Evolutionary conservation across 202 grass and related monocot genomes (phyloP).

Genomic region (Zizania palustris): DNA sequence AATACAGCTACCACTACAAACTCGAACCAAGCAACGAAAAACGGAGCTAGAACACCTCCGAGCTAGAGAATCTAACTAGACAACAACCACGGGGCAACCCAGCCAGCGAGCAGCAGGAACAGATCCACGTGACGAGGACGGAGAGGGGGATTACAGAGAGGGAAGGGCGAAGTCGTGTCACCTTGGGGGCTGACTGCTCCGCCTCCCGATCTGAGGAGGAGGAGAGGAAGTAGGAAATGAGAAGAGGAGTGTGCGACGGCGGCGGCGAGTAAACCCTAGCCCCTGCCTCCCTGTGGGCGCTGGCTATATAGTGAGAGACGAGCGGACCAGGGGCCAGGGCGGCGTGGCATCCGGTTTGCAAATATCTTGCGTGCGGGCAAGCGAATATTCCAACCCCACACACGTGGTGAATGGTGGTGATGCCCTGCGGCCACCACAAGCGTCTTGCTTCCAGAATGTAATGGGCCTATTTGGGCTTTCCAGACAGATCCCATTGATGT

Average conservation of each 20-base stretch:
- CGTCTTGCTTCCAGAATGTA: no score
- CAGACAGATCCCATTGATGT: no score
- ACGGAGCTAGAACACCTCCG: no score
- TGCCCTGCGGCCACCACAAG: no score
- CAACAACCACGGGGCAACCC: no score
- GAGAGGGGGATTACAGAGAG: not conserved
- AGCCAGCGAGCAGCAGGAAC: no score
- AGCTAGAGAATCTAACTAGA: no score
- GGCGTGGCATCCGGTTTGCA: no score
- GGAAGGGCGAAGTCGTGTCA: not conserved
- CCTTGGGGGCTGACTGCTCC: not conserved
- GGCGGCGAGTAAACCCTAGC: conserved; percentile 21
- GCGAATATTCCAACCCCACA: not conserved
- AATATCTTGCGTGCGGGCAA: not conserved
- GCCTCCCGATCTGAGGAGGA: conserved; percentile 15
- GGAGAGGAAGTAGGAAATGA: not conserved
- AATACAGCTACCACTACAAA: not conserved
- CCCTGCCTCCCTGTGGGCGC: not conserved
- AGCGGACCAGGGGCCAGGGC: not conserved
- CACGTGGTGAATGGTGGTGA: no score
- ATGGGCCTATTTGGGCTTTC: no score
- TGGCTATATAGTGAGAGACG: not conserved
- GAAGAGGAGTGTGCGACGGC: not conserved
- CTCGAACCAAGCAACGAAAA: not conserved
- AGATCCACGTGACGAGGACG: not conserved